Conservation (phyloP, 768 basidiomycete species). For the Rossbeevera mucosa region DNA sequence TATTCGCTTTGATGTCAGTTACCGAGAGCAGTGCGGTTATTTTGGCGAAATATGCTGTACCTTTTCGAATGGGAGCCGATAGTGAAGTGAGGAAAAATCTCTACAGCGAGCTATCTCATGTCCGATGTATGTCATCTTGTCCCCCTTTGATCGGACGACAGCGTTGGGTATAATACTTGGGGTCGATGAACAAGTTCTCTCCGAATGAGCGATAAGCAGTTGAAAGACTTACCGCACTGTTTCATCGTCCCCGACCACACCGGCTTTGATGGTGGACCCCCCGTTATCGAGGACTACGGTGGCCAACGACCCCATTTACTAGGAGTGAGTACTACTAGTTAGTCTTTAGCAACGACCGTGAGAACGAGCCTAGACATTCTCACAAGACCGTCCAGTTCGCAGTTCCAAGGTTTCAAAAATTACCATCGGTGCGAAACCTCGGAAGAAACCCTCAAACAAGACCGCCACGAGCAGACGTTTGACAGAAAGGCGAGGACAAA, state of each 20-base stretch:
- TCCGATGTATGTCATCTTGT: slow-evolving; percentile 78
- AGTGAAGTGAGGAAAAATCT: slow-evolving; percentile 78
- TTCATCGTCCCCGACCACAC: slow-evolving; percentile 39
- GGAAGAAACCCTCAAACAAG: slow-evolving; percentile 8
- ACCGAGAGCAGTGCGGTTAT: not conserved
- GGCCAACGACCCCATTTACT: slow-evolving; percentile 15
- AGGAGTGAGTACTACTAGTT: too few species aligned
- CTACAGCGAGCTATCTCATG: slow-evolving; percentile 76
- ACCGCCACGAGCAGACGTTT: slow-evolving; percentile 1
- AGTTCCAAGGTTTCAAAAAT: not conserved
- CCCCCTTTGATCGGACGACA: slow-evolving; percentile 78
- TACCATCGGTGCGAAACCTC: slow-evolving; percentile 4
- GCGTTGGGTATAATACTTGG: slow-evolving; percentile 73
- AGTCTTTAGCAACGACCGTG: slow-evolving; percentile 5
- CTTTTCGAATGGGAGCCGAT: slow-evolving; percentile 84
- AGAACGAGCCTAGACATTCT: too few species aligned
- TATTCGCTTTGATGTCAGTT: slow-evolving; percentile 21
- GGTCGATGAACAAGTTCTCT: slow-evolving; percentile 1
- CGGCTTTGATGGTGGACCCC: slow-evolving; percentile 75
- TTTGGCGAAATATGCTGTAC: slow-evolving; percentile 34
- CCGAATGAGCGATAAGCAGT: not conserved
- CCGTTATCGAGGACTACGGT: slow-evolving; percentile 86
- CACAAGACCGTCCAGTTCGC: not conserved
- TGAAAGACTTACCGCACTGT: slow-evolving; percentile 21
- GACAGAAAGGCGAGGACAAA: not conserved